Percentiles rank a stretch among this genome's conserved stretches.
These are phyloP conservation scores for Diplodia seriata DNA, from an alignment of 2,329 filamentous ascomycete genomes.

Conservation along the genomic window DNA sequence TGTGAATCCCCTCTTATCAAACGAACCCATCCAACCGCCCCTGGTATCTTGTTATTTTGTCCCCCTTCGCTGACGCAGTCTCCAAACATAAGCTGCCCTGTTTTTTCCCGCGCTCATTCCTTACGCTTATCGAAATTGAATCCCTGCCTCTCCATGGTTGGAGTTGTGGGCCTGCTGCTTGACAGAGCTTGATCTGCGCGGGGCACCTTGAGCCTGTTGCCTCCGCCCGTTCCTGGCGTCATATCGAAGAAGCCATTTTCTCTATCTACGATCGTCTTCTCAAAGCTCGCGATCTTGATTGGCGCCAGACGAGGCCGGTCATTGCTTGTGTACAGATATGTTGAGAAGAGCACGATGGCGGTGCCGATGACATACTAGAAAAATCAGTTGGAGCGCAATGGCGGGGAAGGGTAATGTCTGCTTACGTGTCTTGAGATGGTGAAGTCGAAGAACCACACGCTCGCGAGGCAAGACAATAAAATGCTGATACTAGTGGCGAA, in stretches of 20 bases:
- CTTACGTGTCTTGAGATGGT: slow-evolving; percentile 70
- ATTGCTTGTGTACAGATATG: slow-evolving; percentile 80
- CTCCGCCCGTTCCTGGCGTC: slow-evolving; percentile 24
- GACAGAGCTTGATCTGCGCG: slow-evolving; percentile 15
- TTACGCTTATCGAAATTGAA: slow-evolving; percentile 31
- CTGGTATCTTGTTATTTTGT: slow-evolving; percentile 9
- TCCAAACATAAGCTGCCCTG: neutral
- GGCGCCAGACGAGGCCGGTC: slow-evolving; percentile 66
- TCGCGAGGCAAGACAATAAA: slow-evolving; percentile 82
- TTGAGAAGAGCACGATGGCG: slow-evolving; percentile 76
- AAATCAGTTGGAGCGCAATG: slow-evolving; percentile 32
- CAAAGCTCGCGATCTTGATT: slow-evolving; percentile 74
- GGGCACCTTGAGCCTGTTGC: slow-evolving; percentile 21
- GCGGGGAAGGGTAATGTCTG: slow-evolving; percentile 36
- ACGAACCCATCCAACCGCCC: neutral
- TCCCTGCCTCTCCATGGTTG: slow-evolving; percentile 34
- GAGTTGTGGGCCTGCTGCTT: slow-evolving; percentile 39
- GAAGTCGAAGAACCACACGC: slow-evolving; percentile 85
- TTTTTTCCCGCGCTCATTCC: slow-evolving; percentile 2
- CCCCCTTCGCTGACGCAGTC: neutral
- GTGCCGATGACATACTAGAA: slow-evolving; percentile 82
- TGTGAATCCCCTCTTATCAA: neutral
- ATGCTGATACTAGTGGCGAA: slow-evolving; percentile 94
- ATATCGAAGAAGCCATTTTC: slow-evolving; percentile 39
- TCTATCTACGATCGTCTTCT: slow-evolving; percentile 71